phyloP scores from a whole-genome alignment of 345 rosid genomes.

The Populus nigra region DNA sequence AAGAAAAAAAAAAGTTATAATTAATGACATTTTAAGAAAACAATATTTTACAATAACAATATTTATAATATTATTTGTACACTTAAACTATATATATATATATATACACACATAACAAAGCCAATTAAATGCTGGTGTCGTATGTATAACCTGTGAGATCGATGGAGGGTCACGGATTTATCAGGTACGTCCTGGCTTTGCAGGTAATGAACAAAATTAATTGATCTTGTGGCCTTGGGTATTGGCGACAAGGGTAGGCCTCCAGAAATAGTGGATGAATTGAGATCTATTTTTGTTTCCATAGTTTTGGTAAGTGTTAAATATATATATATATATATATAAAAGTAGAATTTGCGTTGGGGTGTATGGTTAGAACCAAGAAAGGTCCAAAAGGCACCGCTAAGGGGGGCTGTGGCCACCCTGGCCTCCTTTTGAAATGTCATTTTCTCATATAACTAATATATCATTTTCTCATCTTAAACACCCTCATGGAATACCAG shows the following conservation, averaged over 20 bases:
- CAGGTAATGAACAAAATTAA: neutral
- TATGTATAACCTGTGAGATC: too few relatives aligned
- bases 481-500: conserved; percentile 25
- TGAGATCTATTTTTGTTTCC: too few relatives aligned
- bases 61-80: too few relatives aligned
- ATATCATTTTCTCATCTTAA: conserved; percentile 46
- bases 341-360: neutral
- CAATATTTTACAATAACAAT: too few relatives aligned
- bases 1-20: too few relatives aligned
- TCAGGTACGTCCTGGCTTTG: neutral
- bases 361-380: conserved; percentile 13
- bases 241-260: neutral
- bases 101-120: too few relatives aligned
- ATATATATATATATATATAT: too few relatives aligned
- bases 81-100: too few relatives aligned
- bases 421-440: conserved; percentile 35
- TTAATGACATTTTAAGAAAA: too few relatives aligned
- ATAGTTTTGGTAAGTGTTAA: too few relatives aligned
- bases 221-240: neutral
- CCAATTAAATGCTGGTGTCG: too few relatives aligned
- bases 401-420: conserved; percentile 39
- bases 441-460: conserved; percentile 51
- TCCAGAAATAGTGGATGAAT: too few relatives aligned
- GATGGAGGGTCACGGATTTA: neutral
- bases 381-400: conserved; percentile 60